Conservation (phyloP, 306 rosid species). For the Cajanus cajan region DNA sequence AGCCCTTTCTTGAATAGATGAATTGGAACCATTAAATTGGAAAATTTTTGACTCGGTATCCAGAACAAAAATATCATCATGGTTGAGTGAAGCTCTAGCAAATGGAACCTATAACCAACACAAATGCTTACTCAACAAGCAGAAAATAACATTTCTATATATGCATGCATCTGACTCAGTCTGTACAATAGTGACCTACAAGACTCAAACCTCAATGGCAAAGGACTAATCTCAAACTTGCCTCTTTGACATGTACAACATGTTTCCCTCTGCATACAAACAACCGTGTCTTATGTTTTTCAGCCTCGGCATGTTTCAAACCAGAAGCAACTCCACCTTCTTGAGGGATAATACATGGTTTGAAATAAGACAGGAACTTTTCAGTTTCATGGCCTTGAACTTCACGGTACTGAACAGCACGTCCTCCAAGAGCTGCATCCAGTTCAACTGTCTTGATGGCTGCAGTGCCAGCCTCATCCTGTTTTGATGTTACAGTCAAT, state of each 20-base stretch:
- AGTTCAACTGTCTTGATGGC: conserved; percentile 92
- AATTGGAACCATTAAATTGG: conserved; percentile 89
- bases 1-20: conserved; percentile 96
- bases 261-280: conserved; percentile 88
- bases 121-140: conserved; percentile 23
- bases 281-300: conserved; percentile 69
- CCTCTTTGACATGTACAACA: conserved; percentile 96
- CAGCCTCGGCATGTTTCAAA: conserved; percentile 77
- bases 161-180: neutral
- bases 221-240: conserved; percentile 41
- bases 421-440: conserved; percentile 97
- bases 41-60: conserved; percentile 82
- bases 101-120: conserved; percentile 66
- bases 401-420: conserved; percentile 94
- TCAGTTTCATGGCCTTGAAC: conserved; percentile 94
- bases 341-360: conserved; percentile 92
- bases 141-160: neutral
- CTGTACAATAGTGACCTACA: neutral
- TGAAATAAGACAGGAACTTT: conserved; percentile 80
- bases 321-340: conserved; percentile 91
- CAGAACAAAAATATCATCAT: conserved; percentile 86
- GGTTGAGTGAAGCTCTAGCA: conserved; percentile 84
- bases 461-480: conserved; percentile 95
- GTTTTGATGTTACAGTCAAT: conserved; percentile 27
- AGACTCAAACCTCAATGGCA: conserved; percentile 29